Evolutionary conservation across 768 basidiomycete species (phyloP).

Genomic region (Austroboletus festivus): DNA sequence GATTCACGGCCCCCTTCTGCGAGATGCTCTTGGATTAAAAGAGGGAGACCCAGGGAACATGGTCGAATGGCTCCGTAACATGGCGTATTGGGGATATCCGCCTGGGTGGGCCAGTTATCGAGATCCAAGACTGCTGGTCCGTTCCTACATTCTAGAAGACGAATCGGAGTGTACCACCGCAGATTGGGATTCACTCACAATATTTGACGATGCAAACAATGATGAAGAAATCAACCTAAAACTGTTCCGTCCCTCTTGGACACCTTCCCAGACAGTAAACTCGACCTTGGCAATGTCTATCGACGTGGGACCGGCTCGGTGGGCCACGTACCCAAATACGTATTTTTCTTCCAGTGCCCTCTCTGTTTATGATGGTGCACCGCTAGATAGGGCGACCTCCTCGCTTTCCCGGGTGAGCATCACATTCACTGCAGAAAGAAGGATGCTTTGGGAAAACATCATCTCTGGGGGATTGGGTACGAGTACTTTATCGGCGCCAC

Average conservation of each 20-base stretch:
- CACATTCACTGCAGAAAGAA: conserved; percentile 37
- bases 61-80: conserved; percentile 57
- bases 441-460: conserved; percentile 40
- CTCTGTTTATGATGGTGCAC: conserved; percentile 44
- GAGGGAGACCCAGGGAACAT: conserved; percentile 35
- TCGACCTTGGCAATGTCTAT: background rate
- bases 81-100: conserved; percentile 76
- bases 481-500: conserved; percentile 3
- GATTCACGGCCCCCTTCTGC: conserved; percentile 46
- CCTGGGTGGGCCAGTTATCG: conserved; percentile 54
- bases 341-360: conserved; percentile 58
- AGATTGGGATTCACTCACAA: conserved; percentile 29
- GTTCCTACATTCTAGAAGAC: conserved; percentile 45
- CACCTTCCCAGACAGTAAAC: conserved; percentile 5
- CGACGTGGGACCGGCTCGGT: conserved; percentile 34
- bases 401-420: conserved; percentile 24
- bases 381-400: conserved; percentile 31
- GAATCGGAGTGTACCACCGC: background rate
- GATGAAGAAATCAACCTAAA: conserved; percentile 35
- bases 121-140: conserved; percentile 55
- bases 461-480: conserved; percentile 15
- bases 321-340: conserved; percentile 61
- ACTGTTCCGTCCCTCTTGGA: background rate
- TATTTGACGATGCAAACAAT: conserved; percentile 38
- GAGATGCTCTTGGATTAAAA: conserved; percentile 50